A percentile compares a stretch with the other conserved stretches of the same genome.
phyloP scores from a whole-genome alignment of 441 rosid species.

The Pelargonium myrrhifolium region DNA sequence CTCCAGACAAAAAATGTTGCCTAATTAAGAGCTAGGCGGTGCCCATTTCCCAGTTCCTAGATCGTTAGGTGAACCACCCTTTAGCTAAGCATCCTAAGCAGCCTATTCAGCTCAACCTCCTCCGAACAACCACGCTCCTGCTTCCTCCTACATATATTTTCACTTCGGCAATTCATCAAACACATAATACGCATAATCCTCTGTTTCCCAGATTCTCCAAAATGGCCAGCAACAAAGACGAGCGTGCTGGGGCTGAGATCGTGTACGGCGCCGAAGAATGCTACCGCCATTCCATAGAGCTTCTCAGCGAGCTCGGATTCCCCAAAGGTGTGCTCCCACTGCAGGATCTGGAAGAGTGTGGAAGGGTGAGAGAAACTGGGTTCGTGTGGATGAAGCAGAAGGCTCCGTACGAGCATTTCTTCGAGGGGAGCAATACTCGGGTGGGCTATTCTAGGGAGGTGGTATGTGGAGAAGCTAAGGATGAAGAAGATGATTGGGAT shows the following conservation, averaged over 20 bases:
- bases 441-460: slow-evolving; percentile 69
- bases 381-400: slow-evolving; percentile 88
- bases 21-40: too few relatives aligned
- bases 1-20: too few relatives aligned
- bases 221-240: not conserved
- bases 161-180: not conserved
- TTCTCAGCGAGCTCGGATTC: slow-evolving; percentile 79
- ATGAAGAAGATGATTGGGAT: slow-evolving; percentile 93
- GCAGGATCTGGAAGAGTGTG: slow-evolving; percentile 72
- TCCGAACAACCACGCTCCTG: not conserved
- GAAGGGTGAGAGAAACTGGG: slow-evolving; percentile 76
- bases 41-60: too few relatives aligned
- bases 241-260: slow-evolving; percentile 62
- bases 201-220: too few relatives aligned
- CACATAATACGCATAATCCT: not conserved
- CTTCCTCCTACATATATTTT: not conserved
- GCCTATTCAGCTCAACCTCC: too few relatives aligned
- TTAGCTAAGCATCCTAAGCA: too few relatives aligned
- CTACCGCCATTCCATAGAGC: slow-evolving; percentile 49
- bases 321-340: slow-evolving; percentile 86
- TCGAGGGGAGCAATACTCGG: slow-evolving; percentile 42
- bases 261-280: slow-evolving; percentile 68
- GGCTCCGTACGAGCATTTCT: slow-evolving; percentile 78
- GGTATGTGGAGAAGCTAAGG: slow-evolving; percentile 59
- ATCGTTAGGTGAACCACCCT: too few relatives aligned